Evolutionary conservation across 441 rosid species (phyloP), one percentile per base, ranked within the genome.

Genomic region (Arabidopsis hybrid): DNA sequence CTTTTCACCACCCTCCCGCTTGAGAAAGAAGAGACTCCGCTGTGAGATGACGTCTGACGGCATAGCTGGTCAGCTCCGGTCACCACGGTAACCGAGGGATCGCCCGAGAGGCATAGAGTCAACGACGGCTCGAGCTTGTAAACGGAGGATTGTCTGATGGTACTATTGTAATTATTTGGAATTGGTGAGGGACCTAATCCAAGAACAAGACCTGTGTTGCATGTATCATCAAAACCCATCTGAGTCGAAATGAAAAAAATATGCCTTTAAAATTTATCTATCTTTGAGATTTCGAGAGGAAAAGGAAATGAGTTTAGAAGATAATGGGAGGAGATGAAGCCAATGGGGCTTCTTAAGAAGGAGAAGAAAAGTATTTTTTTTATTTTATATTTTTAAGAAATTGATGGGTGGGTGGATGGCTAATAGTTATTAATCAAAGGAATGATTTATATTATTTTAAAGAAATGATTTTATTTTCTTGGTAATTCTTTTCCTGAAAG

Each of bases 11-110:
- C 58, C 46, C 91, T 85, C 46, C 84, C 89, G 34, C 84, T 85
- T 21, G 97, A 92, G 77, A 92, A 92, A 17, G 97, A 94, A 71
- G 97, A 92, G 65, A 88, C 86, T 51, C 86, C 91, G 50, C 97
- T 89, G 34, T 75, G 92, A 73, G 88, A 82, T 10, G 95, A 87
- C 18, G 87, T 80, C 58, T 84, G 89, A 13, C 89, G 81, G 73
- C 76, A 80, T 53, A 84, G 53, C 31, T 79, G 83, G 32, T 58
- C 82, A 69, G 51, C 59, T 56, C 69, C 85, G 47, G 69, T 56
- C 31, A 74, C 56, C 4, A 74, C 51, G 26, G 32, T 76, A 78
- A 10, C 17, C 1, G 63, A 60, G 46, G 78, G 73, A 67, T 67
- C 69, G 8, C 84, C 91, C n/a, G 89, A 80, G 58, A 91, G 86